Evolutionary conservation across 345 rosid species (phyloP).

Genomic region (Acer campestre): DNA sequence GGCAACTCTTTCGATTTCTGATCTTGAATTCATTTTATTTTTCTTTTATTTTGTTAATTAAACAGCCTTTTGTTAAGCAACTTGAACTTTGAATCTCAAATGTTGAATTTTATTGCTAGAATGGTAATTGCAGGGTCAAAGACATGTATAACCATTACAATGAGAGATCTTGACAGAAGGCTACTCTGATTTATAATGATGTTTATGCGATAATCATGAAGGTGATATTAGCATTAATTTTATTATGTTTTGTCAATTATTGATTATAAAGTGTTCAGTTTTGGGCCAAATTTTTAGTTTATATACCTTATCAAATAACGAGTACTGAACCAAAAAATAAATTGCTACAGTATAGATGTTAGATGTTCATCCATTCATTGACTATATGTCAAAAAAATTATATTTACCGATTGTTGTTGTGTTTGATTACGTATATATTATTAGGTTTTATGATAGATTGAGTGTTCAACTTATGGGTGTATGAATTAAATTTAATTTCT

Average conservation of each 20-base stretch:
- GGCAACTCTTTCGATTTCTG: too few relatives aligned
- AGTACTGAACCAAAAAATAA: background rate
- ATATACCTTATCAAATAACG: background rate
- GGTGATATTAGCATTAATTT: slow-evolving; percentile 30
- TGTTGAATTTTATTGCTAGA: background rate
- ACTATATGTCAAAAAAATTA: too few relatives aligned
- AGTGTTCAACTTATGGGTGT: too few relatives aligned
- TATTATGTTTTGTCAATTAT: background rate
- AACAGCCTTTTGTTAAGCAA: background rate
- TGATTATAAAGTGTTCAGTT: background rate
- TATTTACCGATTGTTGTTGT: too few relatives aligned
- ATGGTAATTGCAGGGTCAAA: slow-evolving; percentile 51
- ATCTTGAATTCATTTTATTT: too few relatives aligned
- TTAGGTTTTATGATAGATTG: too few relatives aligned
- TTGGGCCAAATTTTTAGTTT: background rate
- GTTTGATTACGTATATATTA: too few relatives aligned
- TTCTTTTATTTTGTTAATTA: background rate
- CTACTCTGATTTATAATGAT: slow-evolving; percentile 78
- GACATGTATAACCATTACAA: slow-evolving; percentile 70
- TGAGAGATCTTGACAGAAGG: slow-evolving; percentile 64
- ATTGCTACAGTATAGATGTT: background rate
- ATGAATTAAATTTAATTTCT: too few relatives aligned
- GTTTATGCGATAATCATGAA: slow-evolving; percentile 75
- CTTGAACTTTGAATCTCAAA: background rate
- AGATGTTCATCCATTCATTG: too few relatives aligned